These are phyloP conservation scores for Avena eriantha DNA, from an alignment of 176 grass and related monocot genomes.

Conservation along the genomic window DNA sequence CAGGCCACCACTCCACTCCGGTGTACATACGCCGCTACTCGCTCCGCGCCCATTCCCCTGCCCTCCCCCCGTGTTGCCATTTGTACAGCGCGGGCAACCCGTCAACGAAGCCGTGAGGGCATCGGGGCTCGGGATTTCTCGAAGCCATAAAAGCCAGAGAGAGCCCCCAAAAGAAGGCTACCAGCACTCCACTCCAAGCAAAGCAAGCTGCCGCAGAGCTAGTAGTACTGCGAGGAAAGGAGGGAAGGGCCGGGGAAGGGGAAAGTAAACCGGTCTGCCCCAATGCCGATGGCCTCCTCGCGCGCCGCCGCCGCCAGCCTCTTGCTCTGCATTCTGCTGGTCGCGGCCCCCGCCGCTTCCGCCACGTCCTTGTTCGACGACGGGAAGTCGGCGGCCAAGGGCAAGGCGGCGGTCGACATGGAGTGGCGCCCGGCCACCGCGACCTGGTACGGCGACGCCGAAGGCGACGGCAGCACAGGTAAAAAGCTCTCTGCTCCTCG, in stretches of 20 bases:
- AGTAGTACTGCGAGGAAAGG: background rate
- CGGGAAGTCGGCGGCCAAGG: conserved; percentile 11
- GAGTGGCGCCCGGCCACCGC: conserved; percentile 94
- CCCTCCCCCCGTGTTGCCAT: conserved; percentile 38
- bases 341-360: conserved; percentile 22
- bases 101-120: conserved; percentile 4
- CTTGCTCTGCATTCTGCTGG: conserved; percentile 38
- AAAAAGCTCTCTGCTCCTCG: conserved; percentile 43
- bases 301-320: conserved; percentile 35
- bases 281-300: conserved; percentile 37
- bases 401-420: conserved; percentile 47
- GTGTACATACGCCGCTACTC: background rate
- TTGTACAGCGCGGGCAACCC: conserved; percentile 21
- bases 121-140: conserved; percentile 54
- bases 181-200: conserved; percentile 23
- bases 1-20: background rate
- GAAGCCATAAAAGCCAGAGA: conserved; percentile 58
- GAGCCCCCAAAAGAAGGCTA: conserved; percentile 43
- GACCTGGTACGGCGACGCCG: conserved; percentile 91
- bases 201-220: conserved; percentile 16
- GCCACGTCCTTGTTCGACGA: conserved; percentile 32
- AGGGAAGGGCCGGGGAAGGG: background rate
- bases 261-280: background rate
- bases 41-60: background rate
- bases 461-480: conserved; percentile 96